Evolutionary conservation across 2,329 filamentous ascomycete genomes (phyloP).

Genomic region (Cytospora mali): DNA sequence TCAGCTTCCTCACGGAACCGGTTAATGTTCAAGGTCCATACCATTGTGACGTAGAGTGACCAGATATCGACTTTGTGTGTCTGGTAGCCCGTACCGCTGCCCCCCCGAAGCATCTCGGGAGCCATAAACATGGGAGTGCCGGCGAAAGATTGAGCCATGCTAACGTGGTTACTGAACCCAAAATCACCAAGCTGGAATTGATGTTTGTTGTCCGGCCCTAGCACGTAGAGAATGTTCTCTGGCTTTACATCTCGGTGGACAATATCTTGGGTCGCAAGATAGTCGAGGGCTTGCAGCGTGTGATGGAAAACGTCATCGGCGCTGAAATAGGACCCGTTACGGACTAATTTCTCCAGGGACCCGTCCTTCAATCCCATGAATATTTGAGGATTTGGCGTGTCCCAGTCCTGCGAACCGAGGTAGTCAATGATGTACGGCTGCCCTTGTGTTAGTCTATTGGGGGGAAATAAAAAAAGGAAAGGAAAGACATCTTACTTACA

Average conservation of each 20-base stretch:
- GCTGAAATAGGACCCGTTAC: neutral
- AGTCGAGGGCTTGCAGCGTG: constrained; percentile 13
- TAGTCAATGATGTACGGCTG: constrained; percentile 7
- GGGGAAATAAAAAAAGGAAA: too few species aligned
- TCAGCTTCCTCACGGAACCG: neutral
- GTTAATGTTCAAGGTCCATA: constrained; percentile 1
- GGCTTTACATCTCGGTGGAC: constrained; percentile 19
- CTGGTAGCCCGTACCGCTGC: constrained; percentile 5
- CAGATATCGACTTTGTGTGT: constrained; percentile 29
- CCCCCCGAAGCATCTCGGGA: constrained; percentile 23
- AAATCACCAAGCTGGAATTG: constrained; percentile 31
- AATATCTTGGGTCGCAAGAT: neutral
- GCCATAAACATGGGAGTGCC: constrained; percentile 24
- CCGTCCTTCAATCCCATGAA: constrained; percentile 15
- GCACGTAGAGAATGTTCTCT: constrained; percentile 13
- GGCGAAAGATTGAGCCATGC: neutral
- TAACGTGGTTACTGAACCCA: constrained; percentile 16
- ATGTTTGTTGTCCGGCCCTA: constrained; percentile 8
- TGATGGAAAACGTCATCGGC: neutral
- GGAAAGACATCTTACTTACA: neutral
- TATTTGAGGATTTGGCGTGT: neutral
- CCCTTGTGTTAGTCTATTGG: neutral
- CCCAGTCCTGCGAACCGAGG: neutral
- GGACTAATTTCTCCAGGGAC: neutral
- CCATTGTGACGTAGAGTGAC: constrained; percentile 29